Evolutionary conservation across 768 basidiomycete species (phyloP).

Genomic region (Xanthoconium purpureum): DNA sequence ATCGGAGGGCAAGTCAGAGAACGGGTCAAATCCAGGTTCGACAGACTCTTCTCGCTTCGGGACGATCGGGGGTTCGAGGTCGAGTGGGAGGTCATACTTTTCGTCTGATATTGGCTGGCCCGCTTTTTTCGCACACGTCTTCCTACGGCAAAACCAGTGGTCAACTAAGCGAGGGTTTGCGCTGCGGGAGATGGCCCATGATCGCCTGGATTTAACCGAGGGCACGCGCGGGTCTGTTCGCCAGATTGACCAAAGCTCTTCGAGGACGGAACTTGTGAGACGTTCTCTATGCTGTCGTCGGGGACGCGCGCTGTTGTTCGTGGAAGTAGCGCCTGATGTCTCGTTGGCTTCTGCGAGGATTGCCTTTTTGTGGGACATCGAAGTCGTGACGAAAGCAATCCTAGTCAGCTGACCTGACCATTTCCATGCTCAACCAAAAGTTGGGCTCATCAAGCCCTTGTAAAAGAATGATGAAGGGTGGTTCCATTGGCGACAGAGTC

Average conservation of each 20-base stretch:
- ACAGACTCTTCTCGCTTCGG: constrained; percentile 13
- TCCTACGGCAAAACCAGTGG: constrained; percentile 30
- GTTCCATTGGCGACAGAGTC: not conserved
- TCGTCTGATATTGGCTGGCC: constrained; percentile 18
- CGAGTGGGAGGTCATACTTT: constrained; percentile 22
- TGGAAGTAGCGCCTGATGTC: not conserved
- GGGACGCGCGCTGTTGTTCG: not conserved
- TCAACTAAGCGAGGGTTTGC: constrained; percentile 19
- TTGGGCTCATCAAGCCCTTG: not conserved
- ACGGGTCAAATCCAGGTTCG: not conserved
- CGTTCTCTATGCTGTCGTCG: constrained; percentile 7
- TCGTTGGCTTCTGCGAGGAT: not conserved
- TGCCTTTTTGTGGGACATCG: constrained; percentile 14
- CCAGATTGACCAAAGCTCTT: constrained; percentile 33
- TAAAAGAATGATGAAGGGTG: not conserved
- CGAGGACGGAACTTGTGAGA: constrained; percentile 10
- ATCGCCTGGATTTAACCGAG: constrained; percentile 25
- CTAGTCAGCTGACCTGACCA: constrained; percentile 10
- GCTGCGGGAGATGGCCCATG: constrained; percentile 25
- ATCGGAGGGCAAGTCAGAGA: constrained; percentile 19
- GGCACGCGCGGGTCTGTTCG: constrained; percentile 27
- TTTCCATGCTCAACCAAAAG: not conserved
- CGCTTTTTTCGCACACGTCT: constrained; percentile 20
- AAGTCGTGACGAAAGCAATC: not conserved
- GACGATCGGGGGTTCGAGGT: not conserved